Base-by-base conservation (phyloP, 768 basidiomycete species). In the Boletus subparvulus region DNA sequence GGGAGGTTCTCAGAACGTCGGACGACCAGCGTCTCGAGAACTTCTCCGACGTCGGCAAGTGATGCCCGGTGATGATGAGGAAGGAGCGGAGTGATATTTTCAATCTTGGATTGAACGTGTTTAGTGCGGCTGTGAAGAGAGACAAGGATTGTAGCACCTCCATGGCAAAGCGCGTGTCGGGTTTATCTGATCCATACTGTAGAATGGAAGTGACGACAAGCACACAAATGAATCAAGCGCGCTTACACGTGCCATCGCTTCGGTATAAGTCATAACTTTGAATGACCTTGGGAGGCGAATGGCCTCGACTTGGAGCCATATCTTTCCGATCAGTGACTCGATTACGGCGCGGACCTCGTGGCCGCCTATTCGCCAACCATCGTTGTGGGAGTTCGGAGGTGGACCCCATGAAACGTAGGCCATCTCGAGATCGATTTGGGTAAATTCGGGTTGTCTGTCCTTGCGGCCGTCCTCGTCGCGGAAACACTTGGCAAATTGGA, bases 361-460 rank as follows among this genome's bases (percentile, higher is more conserved):
- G 17, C 92, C 94, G 24, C 95, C 95, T 52, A 98, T 95, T 50
- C 84, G 78, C 95, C 95, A 98, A 11, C 60, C 56, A 55, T 80
- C 73, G 35, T 54, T 39, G 33, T 67, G 61, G 43, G 67, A 50
- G 17, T 47, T 11, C 11, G 19, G 10, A 16, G 55, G 52, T 4
- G 65, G 61, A 47, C 87, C 88, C 86, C 95, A 97, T 9, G 88
- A 88, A 17, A 95, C 87, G 73, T 90, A 98, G 3, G 90, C 93
- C 90, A 97, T 95, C 75, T 98, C 95, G 59, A 98, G 73, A 83
- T 98, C 95, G 58, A 98, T 79, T 75, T 98, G 95, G 21, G 95
- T 98, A 73, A 98, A 98, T 72, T 98, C 95, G 0, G 95, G 94
- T 68, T 98, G 95, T 43, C 95, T 82, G 70, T 98, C 95, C 72